Evolutionary conservation across 371 early-diverging fungal genomes (phyloP).

Genomic region (Mucor irregularis): DNA sequence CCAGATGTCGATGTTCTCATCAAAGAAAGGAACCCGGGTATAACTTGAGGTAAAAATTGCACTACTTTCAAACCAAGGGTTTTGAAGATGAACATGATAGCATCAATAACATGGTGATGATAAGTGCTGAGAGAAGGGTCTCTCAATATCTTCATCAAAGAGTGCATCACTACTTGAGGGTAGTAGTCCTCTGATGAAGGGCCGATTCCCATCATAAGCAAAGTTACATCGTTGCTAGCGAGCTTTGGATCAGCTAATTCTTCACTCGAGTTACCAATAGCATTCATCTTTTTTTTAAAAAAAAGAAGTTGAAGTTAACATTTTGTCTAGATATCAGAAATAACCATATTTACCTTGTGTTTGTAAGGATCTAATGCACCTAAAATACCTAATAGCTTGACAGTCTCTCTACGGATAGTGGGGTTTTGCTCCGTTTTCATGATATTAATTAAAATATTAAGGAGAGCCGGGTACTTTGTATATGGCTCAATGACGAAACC

Average conservation of each 20-base stretch:
- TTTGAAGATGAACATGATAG: conserved; percentile 92
- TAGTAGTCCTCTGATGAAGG: conserved; percentile 86
- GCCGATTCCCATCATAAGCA: conserved; percentile 73
- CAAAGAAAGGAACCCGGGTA: conserved; percentile 68
- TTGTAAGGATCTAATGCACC: conserved; percentile 96
- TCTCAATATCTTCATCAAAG: conserved; percentile 87
- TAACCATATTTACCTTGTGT: conserved; percentile 74
- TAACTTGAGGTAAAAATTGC: conserved; percentile 78
- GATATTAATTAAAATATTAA: conserved; percentile 78
- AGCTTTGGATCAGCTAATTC: conserved; percentile 57
- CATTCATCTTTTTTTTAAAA: conserved; percentile 38
- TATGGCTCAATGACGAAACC: conserved; percentile 94
- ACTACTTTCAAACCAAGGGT: conserved; percentile 83
- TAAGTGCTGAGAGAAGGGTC: conserved; percentile 82
- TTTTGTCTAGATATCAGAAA: neutral
- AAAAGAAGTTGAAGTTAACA: neutral
- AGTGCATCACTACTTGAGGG: conserved; percentile 84
- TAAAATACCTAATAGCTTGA: conserved; percentile 90
- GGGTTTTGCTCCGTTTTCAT: conserved; percentile 81
- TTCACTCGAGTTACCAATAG: conserved; percentile 58
- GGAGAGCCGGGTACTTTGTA: conserved; percentile 82
- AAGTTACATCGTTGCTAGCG: conserved; percentile 63
- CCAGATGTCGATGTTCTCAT: conserved; percentile 77
- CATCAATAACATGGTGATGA: conserved; percentile 89
- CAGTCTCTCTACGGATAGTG: conserved; percentile 79